Conservation (phyloP, 2,329 filamentous ascomycete species). For the Penicillium verrucosum region DNA sequence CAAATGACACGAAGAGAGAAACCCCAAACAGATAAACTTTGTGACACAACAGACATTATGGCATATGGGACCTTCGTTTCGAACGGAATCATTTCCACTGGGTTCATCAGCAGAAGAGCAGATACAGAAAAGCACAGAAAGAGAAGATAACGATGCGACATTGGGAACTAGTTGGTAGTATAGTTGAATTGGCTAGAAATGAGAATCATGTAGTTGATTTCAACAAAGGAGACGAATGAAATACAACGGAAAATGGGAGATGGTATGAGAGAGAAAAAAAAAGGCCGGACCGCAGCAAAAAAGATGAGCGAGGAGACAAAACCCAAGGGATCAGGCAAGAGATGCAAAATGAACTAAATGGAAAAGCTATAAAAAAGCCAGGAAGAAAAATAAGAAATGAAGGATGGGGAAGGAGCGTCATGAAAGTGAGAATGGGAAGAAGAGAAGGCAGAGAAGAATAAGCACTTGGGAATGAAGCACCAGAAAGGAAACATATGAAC, state of each 20-base stretch:
- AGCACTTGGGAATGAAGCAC: slow-evolving; percentile 13
- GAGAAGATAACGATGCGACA: slow-evolving; percentile 8
- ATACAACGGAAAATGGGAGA: slow-evolving; percentile 29
- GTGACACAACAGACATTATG: neutral
- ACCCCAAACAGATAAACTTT: neutral
- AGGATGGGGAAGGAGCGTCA: slow-evolving; percentile 19
- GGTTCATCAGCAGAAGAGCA: neutral
- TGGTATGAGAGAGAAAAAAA: slow-evolving; percentile 22
- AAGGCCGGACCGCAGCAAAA: slow-evolving; percentile 21
- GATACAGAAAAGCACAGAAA: neutral
- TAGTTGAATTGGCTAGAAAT: slow-evolving; percentile 33
- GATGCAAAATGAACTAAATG: slow-evolving; percentile 21
- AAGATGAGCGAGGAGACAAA: slow-evolving; percentile 21
- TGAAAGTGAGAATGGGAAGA: slow-evolving; percentile 15
- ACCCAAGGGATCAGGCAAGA: slow-evolving; percentile 17
- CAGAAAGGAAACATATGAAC: slow-evolving; percentile 33
- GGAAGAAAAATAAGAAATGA: slow-evolving; percentile 16
- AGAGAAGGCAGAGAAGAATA: slow-evolving; percentile 9
- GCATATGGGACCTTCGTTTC: neutral
- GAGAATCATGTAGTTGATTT: slow-evolving; percentile 30
- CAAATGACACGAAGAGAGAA: neutral
- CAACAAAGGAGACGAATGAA: slow-evolving; percentile 34
- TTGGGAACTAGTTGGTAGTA: slow-evolving; percentile 26
- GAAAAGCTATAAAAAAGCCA: slow-evolving; percentile 14
- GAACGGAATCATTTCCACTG: neutral